Conservation (phyloP, 179 eudicot species). For the Beta lomatogona region DNA sequence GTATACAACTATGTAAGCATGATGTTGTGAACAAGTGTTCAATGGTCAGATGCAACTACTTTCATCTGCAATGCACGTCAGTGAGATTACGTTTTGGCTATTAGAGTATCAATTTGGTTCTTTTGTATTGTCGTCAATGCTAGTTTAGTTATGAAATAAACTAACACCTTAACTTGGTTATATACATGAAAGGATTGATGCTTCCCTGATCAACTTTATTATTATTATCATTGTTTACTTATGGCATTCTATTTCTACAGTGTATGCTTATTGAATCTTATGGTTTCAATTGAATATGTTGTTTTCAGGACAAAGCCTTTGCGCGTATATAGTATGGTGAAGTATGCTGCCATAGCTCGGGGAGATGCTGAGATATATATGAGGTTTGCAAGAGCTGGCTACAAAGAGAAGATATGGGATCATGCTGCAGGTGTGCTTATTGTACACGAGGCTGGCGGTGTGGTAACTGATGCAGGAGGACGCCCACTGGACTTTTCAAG, state of each 20-base stretch:
- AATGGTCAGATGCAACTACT: not conserved
- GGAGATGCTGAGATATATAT: slow-evolving; percentile 95
- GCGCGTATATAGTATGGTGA: slow-evolving; percentile 96
- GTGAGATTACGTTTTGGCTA: not conserved
- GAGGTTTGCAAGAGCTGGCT: slow-evolving; percentile 84
- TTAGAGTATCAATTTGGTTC: not conserved
- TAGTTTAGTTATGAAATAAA: not conserved
- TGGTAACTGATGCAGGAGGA: slow-evolving; percentile 96
- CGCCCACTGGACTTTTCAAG: slow-evolving; percentile 78
- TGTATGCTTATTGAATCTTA: slow-evolving; percentile 1
- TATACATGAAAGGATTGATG: not conserved
- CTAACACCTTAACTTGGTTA: not conserved
- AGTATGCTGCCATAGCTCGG: slow-evolving; percentile 91
- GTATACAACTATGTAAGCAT: not conserved
- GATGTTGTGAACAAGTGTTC: not conserved
- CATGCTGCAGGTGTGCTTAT: slow-evolving; percentile 97
- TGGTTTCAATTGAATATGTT: not conserved
- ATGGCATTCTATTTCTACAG: not conserved
- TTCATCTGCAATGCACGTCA: not conserved
- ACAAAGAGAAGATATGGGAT: slow-evolving; percentile 98
- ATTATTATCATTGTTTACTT: not conserved
- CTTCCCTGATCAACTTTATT: not conserved
- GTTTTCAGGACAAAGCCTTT: slow-evolving; percentile 74
- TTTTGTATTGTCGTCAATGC: not conserved
- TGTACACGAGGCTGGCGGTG: slow-evolving; percentile 95